Evolutionary conservation across 768 basidiomycete species (phyloP).

Genomic region (Tricholoma sp.): DNA sequence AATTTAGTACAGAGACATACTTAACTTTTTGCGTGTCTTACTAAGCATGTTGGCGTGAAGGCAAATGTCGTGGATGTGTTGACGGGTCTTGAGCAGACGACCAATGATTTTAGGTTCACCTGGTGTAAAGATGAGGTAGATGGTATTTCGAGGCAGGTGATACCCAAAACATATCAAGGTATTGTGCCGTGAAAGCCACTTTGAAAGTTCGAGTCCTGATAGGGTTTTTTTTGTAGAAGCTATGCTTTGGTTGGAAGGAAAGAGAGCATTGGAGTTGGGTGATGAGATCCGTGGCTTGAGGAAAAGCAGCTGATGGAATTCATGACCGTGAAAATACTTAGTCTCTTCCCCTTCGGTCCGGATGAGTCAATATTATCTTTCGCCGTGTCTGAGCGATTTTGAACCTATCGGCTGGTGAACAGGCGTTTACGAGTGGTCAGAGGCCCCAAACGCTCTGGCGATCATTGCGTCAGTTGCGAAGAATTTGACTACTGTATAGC

Average conservation of each 20-base stretch:
- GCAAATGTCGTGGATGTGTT: conserved; percentile 68
- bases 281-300: conserved; percentile 46
- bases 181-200: neutral
- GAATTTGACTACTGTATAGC: conserved; percentile 20
- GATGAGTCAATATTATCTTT: too few relatives aligned
- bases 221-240: conserved; percentile 45
- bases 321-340: neutral
- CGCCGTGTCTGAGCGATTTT: too few relatives aligned
- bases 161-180: conserved; percentile 72
- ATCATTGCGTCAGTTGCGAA: conserved; percentile 11
- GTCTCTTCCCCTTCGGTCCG: neutral
- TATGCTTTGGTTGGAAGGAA: conserved; percentile 82
- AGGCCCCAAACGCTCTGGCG: too few relatives aligned
- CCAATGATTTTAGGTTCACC: conserved; percentile 76
- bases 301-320: conserved; percentile 3
- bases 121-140: conserved; percentile 48
- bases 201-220: neutral
- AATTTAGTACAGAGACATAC: neutral
- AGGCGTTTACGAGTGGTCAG: too few relatives aligned
- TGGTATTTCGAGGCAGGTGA: conserved; percentile 38
- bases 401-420: too few relatives aligned
- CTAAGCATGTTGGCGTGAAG: conserved; percentile 65
- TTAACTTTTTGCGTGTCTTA: neutral
- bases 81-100: conserved; percentile 60
- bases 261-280: conserved; percentile 65